Evolutionary conservation across 306 rosid species (phyloP), one percentile per base, ranked within the genome.

Genomic region (Prunus dulcis): DNA sequence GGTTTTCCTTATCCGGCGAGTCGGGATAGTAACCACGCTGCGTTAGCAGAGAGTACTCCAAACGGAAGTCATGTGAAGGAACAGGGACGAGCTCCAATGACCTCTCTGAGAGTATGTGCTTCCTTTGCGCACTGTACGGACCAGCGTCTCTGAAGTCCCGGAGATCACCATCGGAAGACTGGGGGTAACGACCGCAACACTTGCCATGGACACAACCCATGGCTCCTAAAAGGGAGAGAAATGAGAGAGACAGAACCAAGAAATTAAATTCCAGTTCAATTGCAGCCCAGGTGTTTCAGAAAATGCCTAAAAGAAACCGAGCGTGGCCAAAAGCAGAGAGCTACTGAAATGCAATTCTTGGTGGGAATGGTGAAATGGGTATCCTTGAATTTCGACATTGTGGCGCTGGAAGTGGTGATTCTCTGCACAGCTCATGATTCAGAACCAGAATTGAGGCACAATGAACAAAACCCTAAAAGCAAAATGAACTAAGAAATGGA

Each of bases 1-100:
- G 99, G 82, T 96, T 96, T 78, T 88, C 93, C 64, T 91, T 92
- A 12, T 87, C 92, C 2, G 83, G 92, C 3, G 91, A 85, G 70
- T 92, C 98, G n/a, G 98, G 99, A 61, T 96, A 96, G 83, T 89
- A 96, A 6, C 99, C 99, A 10, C 98, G 86, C 81, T 92, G 99
- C 3, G 98, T 84, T 30, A 89, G 86, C 56, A 84, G 84, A 45
- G 99, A 88, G 81, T 92, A 96, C 78, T 92, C 97, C 80, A 96
- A 73, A 76, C 64, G 81, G 86, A 83, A 92, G 65, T 84, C 77
- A 58, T 90, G 91, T 4, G 99, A 88, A 73, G 98, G 96, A 68
- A 96, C 89, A 47, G 82, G 74, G 69, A 85, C 86, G 61, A n/a
- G n/a, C 77, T 96, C 96, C 67, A 96, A 62, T 45, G 93, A 83